Percentiles rank a stretch among this genome's conserved stretches.
Conservation (phyloP, 2,329 filamentous ascomycete species). For the Fusarium sp. region DNA sequence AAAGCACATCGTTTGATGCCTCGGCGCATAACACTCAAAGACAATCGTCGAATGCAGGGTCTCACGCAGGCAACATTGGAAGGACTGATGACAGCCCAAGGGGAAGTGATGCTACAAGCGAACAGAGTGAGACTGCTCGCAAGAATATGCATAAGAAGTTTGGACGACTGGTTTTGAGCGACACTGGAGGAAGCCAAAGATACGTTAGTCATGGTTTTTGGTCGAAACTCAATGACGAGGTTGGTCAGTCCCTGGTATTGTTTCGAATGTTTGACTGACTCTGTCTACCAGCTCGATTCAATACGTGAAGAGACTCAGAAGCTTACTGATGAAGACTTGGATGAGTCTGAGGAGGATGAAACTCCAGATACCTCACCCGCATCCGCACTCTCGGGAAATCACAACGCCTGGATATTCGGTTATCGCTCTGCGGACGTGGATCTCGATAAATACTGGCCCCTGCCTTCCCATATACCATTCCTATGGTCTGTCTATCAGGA, state of each 20-base stretch:
- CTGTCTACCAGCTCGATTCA: slow-evolving; percentile 47
- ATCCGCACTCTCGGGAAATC: slow-evolving; percentile 55
- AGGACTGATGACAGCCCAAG: slow-evolving; percentile 35
- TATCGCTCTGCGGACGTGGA: slow-evolving; percentile 78
- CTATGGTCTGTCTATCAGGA: slow-evolving; percentile 79
- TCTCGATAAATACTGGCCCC: slow-evolving; percentile 70
- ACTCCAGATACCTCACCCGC: slow-evolving; percentile 58
- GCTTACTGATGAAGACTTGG: slow-evolving; percentile 57
- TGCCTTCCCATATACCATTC: slow-evolving; percentile 71
- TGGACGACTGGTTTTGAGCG: slow-evolving; percentile 76
- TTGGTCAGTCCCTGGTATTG: slow-evolving; percentile 46
- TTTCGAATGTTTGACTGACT: slow-evolving; percentile 14
- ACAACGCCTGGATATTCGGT: slow-evolving; percentile 78
- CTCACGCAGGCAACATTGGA: slow-evolving; percentile 14
- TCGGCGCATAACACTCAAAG: slow-evolving; percentile 22
- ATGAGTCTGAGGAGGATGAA: slow-evolving; percentile 70
- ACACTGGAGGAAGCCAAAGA: slow-evolving; percentile 72
- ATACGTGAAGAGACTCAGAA: slow-evolving; percentile 62
- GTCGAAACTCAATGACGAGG: slow-evolving; percentile 80
- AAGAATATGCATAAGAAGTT: slow-evolving; percentile 59
- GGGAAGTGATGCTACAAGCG: slow-evolving; percentile 43
- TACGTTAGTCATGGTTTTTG: slow-evolving; percentile 84
- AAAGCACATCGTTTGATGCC: slow-evolving; percentile 24
- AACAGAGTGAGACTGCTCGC: slow-evolving; percentile 49
- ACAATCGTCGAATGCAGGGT: slow-evolving; percentile 30